Evolutionary conservation across 1,284 basidiomycete species (phyloP), one percentile per base, ranked within the genome.

Genomic region (Marasmius fiardii): DNA sequence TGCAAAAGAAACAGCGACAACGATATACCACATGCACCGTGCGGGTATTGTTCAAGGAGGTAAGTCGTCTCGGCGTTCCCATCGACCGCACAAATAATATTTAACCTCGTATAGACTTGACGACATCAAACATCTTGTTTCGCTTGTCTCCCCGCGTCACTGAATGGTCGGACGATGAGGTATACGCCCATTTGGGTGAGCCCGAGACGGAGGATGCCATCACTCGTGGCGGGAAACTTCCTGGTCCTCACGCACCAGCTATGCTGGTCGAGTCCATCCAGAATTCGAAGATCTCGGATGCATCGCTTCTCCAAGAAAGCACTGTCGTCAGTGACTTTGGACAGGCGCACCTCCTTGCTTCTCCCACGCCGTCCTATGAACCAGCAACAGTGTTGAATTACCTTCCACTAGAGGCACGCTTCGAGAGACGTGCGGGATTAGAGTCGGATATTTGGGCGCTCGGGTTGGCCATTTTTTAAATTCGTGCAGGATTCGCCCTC

Each of bases 101-200:
- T 56, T 53, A 47, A 57, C 52, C 31, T 48, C 52, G 55, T 54
- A 43, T 47, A 73, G 71, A 73, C 56, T 59, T 74, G 21, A 72
- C 71, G 11, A 67, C 71, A 45, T 70, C 68, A 12, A 73, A 72
- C 60, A 64, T 74, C 58, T 61, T 74, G 10, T 72, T 73, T 55
- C 63, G 60, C 31, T 31, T 68, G 10, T 61, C 62, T n/a, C 53
- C 57, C 28, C 37, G 59, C 26, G 63, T 72, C 39, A 51, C 26
- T 31, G 33, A 58, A 45, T 71, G 68, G 70, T 70, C 70, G 28
- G 71, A 71, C 53, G 58, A 55, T n/a, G 60, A 70, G n/a, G 58
- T 73, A 21, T 72, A 71, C 59, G 35, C 50, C 18, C 31, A 52
- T 51, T 55, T 73, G 8, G 65, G 66, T 41, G 31, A 52, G 5